Evolutionary conservation across 139 green algal genomes (phyloP), one percentile per base, ranked within the genome.

Genomic region (Raphidocelis subcapitata): DNA sequence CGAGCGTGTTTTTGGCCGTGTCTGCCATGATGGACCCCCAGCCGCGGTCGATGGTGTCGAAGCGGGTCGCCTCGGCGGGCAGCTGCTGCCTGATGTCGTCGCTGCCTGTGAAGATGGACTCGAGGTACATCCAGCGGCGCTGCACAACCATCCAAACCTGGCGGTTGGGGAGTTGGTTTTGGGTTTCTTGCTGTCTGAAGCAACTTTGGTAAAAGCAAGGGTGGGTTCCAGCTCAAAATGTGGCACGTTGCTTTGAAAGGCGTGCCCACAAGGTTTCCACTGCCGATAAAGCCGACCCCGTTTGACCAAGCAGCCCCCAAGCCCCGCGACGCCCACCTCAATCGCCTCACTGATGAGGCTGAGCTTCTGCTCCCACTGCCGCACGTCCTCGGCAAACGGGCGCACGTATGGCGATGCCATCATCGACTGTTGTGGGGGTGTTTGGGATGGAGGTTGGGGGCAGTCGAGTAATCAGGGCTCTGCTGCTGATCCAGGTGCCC

Each of bases 41-140:
- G 86, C 89, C 92, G 77, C 94, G 94, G 87, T 98, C 94, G 67
- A 98, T 98, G 84, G 90, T 94, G 68, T 92, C 79, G 83, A 98
- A 98, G 69, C 94, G 90, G 86, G 96, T 95, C 74, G 92, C 92
- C 84, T 98, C 94, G 66, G 90, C 82, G 5, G 94, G 94, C 76
- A 98, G 88, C 88, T 97, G 93, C 84, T 94, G 94, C 21, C 95
- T 89, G 57, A 98, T 98, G 83, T 98, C 94, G 33, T 94, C 94
- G 47, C 60, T 70, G 61, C 70, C 70, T 24, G 70, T 70, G 47
- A 77, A 77, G 32, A 77, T 77, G 35, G 90, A 90, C 82, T 98
- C 93, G 87, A 98, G 94, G 84, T 97, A 98, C 85, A 90, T 92
- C 94, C 94, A 98, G 49, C 67, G 72, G 46, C 62, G 52, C 63